Evolutionary conservation across 2,329 filamentous ascomycete genomes (phyloP).

Genomic region (Colletotrichum trifolii): DNA sequence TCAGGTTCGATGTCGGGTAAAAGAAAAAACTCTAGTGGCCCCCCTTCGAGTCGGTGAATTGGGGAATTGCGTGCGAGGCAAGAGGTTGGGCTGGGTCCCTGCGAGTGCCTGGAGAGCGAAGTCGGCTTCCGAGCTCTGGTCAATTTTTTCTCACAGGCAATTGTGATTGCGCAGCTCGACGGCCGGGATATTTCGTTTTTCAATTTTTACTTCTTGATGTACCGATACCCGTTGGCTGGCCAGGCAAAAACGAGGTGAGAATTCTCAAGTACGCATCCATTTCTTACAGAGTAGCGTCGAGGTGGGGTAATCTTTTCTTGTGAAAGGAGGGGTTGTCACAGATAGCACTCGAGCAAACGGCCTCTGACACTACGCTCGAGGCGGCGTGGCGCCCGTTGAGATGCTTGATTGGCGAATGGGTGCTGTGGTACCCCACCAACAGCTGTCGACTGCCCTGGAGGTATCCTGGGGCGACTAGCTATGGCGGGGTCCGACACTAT

Average conservation of each 20-base stretch:
- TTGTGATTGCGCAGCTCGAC: background rate
- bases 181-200: conserved; percentile 13
- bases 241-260: conserved; percentile 28
- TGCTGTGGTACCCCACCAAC: conserved; percentile 11
- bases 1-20: background rate
- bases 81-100: conserved; percentile 32
- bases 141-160: conserved; percentile 13
- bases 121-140: conserved; percentile 24
- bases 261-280: background rate
- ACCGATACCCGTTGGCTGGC: too few relatives aligned
- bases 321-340: conserved; percentile 36
- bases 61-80: conserved; percentile 34
- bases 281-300: conserved; percentile 4
- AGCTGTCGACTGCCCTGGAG: too few relatives aligned
- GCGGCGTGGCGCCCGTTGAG: conserved; percentile 28
- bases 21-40: conserved; percentile 35
- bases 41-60: conserved; percentile 30
- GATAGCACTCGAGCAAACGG: conserved; percentile 26
- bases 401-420: conserved; percentile 26
- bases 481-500: conserved; percentile 34
- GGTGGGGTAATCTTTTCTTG: conserved; percentile 27
- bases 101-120: conserved; percentile 31
- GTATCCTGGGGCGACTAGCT: too few relatives aligned
- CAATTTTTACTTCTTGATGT: too few relatives aligned
- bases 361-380: conserved; percentile 27